These are phyloP conservation scores for Scenedesmus sp. DNA, from an alignment of 163 green algal genomes.

Conservation along the genomic window DNA sequence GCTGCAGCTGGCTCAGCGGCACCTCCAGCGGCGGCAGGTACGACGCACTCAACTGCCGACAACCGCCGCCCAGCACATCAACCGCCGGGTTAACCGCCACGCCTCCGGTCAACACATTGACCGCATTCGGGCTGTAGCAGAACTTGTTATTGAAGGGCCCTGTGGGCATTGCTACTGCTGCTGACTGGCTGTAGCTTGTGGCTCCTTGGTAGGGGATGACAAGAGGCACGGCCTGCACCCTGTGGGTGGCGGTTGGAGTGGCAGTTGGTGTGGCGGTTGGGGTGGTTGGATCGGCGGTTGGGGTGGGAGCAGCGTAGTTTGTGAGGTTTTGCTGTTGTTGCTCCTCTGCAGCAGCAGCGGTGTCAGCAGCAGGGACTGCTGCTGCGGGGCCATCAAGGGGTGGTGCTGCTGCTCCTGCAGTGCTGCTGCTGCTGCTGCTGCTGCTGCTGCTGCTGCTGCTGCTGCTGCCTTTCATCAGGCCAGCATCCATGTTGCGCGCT, in stretches of 20 bases:
- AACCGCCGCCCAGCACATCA: neutral
- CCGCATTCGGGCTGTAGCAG: conserved; percentile 34
- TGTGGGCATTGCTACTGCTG: conserved; percentile 12
- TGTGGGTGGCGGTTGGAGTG: neutral
- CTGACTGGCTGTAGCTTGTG: neutral
- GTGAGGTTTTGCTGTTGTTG: neutral
- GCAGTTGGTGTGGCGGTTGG: neutral
- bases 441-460: conserved; percentile 25
- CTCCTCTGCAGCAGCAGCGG: neutral
- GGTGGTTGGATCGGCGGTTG: neutral
- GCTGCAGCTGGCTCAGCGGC: neutral
- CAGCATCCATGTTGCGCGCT: neutral
- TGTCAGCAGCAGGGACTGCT: neutral
- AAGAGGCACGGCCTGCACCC: conserved; percentile 7
- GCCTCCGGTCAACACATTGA: conserved; percentile 12
- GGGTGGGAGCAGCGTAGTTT: neutral
- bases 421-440: neutral
- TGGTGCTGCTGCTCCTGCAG: neutral
- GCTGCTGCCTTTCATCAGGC: neutral
- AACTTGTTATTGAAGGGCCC: conserved; percentile 8
- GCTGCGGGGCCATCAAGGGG: neutral
- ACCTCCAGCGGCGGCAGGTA: neutral
- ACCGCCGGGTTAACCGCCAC: conserved; percentile 17
- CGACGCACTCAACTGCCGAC: neutral
- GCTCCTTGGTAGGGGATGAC: conserved; percentile 25